Base-by-base conservation (phyloP, 2,329 filamentous ascomycete species). In the Amauroascus verrucosus region DNA sequence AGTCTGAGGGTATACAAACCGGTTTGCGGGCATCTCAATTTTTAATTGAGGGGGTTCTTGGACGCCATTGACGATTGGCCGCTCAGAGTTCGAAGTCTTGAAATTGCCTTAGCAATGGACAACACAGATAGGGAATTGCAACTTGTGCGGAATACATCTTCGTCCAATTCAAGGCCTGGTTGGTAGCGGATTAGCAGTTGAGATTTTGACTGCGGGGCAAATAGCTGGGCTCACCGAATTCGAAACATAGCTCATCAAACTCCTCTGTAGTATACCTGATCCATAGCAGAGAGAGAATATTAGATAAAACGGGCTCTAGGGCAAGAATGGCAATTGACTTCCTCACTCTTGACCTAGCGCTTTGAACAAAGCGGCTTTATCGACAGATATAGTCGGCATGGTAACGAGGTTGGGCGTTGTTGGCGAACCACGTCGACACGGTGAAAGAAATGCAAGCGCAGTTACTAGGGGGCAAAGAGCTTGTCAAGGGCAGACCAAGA, bases 201-300 rank as follows among this genome's bases (percentile, higher is more conserved):
- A 60, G 59, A 50, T 54, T 52, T 50, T 18, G 32, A 43, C 51
- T 55, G 52, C 54, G 49, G 51, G 45, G 46, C 54, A 52, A 37
- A 50, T 48, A 52, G 26, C 13, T 55, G 14, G 51, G 67, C 70
- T 59, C 69, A 75, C 90, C 90, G 67, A 95, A 98, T 65, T 98
- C 91, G 79, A 98, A 98, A 73, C 93, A 97, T 62, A 98, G 78
- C 67, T 95, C 86, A 71, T 98, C 93, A 67, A 98, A 98, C 66
- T 95, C 88, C 64, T 95, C 82, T 59, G 88, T 93, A 53, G 91
- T 95, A 72, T 87, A 91, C 61, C 86, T 90, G 22, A 13, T 9
- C 85, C 89, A 28, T 35, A 14, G 14, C 51, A 56, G 24, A 54
- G 26, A 46, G 9, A 1, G 26, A 50, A 7, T 1, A 35, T 49